A percentile compares a stretch with the other conserved stretches of the same genome.
phyloP scores from a whole-genome alignment of 2,329 filamentous ascomycete genomes.

The Phyllosticta citribraziliensis region DNA sequence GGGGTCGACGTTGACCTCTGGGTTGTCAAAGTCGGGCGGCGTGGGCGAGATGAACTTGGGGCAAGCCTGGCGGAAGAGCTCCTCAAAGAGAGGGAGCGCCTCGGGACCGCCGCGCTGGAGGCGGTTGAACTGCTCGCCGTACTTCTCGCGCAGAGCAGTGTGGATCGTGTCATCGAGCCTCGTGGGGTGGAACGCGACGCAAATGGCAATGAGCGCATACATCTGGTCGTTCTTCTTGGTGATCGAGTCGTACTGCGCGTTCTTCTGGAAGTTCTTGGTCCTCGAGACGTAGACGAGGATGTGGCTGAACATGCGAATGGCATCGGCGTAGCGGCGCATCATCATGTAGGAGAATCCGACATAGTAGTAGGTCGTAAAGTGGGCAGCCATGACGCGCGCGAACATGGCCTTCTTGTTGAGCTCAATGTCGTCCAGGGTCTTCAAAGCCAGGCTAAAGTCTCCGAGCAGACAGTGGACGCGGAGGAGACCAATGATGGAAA shows the following conservation, averaged over 20 bases:
- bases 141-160: conserved; percentile 95
- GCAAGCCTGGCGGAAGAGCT: conserved; percentile 95
- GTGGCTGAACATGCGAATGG: conserved; percentile 99
- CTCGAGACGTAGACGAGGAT: conserved; percentile 97
- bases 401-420: conserved; percentile 99
- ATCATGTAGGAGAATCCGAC: conserved; percentile 99
- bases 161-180: conserved; percentile 98
- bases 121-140: conserved; percentile 93
- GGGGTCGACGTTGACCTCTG: conserved; percentile 89
- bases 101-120: conserved; percentile 95
- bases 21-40: conserved; percentile 95
- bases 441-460: conserved; percentile 95
- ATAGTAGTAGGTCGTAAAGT: conserved; percentile 99
- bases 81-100: conserved; percentile 91
- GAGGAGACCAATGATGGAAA: conserved; percentile 95
- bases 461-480: conserved; percentile 93
- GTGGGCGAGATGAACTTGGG: conserved; percentile 99
- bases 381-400: conserved; percentile 95
- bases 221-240: conserved; percentile 99
- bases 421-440: conserved; percentile 98
- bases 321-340: conserved; percentile 98
- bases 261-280: conserved; percentile 99
- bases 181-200: conserved; percentile 94
- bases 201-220: conserved; percentile 98
- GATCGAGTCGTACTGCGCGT: conserved; percentile 94